Base-by-base conservation (phyloP, 805 yeast species). In the Maudiozyma bulderi region DNA sequence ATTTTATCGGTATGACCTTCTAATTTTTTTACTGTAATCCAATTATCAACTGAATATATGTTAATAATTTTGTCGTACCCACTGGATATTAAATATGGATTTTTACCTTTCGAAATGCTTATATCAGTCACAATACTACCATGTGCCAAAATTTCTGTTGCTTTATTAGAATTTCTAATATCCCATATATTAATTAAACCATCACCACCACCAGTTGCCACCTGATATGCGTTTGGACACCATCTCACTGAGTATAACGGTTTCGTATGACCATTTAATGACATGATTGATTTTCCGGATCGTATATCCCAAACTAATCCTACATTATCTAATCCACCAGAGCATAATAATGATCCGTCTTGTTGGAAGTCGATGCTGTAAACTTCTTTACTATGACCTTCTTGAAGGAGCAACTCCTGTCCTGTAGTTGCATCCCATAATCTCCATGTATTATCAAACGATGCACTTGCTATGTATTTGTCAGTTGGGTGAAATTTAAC, bases 191-290 rank as follows among this genome's bases (percentile, higher is more conserved):
- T 84, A 8, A 88, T 74, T 1, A 80, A 68, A 32, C 88, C 80
- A 66, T 91, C 98, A 0, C 84, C 91, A 50, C 95, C 81, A 3
- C 90, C 97, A 0, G 91, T 82, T 3, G 89, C 89, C 3, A 88
- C 57, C 46, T 82, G 82, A 55, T 74, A 74, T 1, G 96, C 95
- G 64, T 86, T 82, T 1, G 76, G 73, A 4, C 90, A 72, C 85
- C 95, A 91, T 54, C 78, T 87, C 42, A 82, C 60, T 1, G 82
- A 69, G 62, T 86, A 80, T 0, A 91, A 77, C 0, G 86, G 88
- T 50, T 80, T 76, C 6, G 78, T 75, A 64, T 93, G 98, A 1
- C 86, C 86, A 31, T 73, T 70, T 4, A 88, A 64, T 8, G 72
- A 65, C 61, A 77, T 71, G 1, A 86, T 73, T 0, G 79, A 71